Base-by-base conservation (phyloP, 805 yeast species). In the Zygotorulaspora chibaensis region DNA sequence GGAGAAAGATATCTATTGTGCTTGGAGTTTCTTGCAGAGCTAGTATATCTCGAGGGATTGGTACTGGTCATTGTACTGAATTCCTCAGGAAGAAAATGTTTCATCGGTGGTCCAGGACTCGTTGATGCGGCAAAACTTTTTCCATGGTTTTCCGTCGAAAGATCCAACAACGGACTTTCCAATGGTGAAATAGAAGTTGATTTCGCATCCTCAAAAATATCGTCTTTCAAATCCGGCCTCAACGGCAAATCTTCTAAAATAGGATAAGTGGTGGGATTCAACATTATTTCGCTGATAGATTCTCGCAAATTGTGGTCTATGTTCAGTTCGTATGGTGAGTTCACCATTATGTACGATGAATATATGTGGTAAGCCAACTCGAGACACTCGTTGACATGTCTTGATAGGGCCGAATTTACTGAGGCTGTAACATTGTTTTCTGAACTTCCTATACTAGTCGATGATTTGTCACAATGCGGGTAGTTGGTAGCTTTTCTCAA, bases 291-390 rank as follows among this genome's bases (percentile, higher is more conserved):
- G 0, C 74, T 64, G 18, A 80, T 74, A 31, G 69, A 59, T 30
- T 68, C 72, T 49, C 80, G 68, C 33, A 81, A 57, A 8, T 51
- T 56, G 55, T 77, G 81, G 50, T 83, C 83, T 40, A 88, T 79
- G 55, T 88, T 88, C 28, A 88, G 66, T 46, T 81, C 83, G 52
- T 73, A 79, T 0, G 90, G 84, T 0, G 95, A 77, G 13, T 84
- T 84, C 15, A 72, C 63, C 12, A 83, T 74, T 40, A 88, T 70
- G 61, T 78, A 87, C 0, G 84, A 74, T 6, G 83, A 74, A 60
- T 77, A 87, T 26, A 87, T 78, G 40, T 74, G 75, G 62, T 80
- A 84, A 0, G 83, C 83, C 46, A 73, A 69, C 2, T 84, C 76
- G 11, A 83, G 60, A 51, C 87, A 79, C 41, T 75, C 79, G 43